Evolutionary conservation across 257 asterid genomes (phyloP), one percentile per base, ranked within the genome.

Genomic region (Paraleonurus japonicus): DNA sequence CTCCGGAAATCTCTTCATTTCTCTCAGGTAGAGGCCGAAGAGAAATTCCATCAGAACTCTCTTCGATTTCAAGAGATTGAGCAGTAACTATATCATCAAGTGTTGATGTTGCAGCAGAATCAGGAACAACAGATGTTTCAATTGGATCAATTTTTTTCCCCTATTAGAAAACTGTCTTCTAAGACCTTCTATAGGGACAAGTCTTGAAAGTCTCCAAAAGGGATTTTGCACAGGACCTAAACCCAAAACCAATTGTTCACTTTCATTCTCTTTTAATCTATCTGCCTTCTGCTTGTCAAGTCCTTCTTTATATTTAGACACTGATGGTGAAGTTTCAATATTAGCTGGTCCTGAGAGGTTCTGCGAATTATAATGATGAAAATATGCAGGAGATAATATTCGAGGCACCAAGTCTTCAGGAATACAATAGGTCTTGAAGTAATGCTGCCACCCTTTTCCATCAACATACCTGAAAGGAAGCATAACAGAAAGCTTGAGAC

Each of bases 371-470:
- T 95, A 95, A 74, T 95, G 99, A 83, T 95, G 99, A 85, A 95
- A 95, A 84, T 95, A 95, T 72, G 99, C 98, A n/a, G 99, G 99
- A 70, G 99, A 95, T 69, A 95, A 75, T 78, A 95, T 85, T 58
- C 99, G 98, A 67, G 99, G 99, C 74, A 95, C 99, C 85, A 95
- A 81, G 82, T 95, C 99, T 85, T 95, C 96, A 19, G 99, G 99
- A 78, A 95, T 95, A 86, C 99, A 95, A 76, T 91, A 95, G 75
- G 96, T 91, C 80, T 89, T 95, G 73, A 92, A 95, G 81, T 85
- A 82, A 28, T 77, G 80, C 72, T 95, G 94, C 99, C 99, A 95
- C 61, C 96, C 98, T 81, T 88, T 95, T 63, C 87, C 88, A 67
- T 89, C 81, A 69, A 95, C 98, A 76, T 95, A 89, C 77, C 99